These are phyloP conservation scores for Litsea cubeba DNA, from an alignment of 164 flowering plant species.

Conservation along the genomic window DNA sequence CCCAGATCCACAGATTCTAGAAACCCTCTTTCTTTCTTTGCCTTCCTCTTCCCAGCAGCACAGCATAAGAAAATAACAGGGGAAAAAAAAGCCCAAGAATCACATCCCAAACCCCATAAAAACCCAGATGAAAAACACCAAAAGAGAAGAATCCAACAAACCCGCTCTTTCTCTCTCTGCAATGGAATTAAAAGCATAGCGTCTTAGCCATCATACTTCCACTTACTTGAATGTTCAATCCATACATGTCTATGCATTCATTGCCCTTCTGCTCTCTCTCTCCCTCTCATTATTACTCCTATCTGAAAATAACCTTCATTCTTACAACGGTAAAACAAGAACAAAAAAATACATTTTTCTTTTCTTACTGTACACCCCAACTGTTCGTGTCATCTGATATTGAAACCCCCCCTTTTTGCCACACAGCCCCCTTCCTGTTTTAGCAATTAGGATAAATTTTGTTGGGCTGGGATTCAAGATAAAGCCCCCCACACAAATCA, in stretches of 20 bases:
- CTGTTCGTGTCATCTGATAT: too few species aligned
- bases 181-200: slow-evolving; percentile 20
- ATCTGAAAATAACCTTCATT: not conserved
- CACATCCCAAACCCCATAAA: slow-evolving; percentile 1
- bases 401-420: too few species aligned
- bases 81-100: slow-evolving; percentile 1
- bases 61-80: not conserved
- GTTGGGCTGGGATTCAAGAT: too few species aligned
- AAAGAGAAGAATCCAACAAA: slow-evolving; percentile 10
- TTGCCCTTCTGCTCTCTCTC: slow-evolving; percentile 16
- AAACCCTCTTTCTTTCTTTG: not conserved
- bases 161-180: slow-evolving; percentile 2
- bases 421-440: too few species aligned
- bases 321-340: too few species aligned
- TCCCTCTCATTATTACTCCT: not conserved
- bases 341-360: too few species aligned
- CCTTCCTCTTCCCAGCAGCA: not conserved
- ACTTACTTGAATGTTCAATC: slow-evolving; percentile 24
- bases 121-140: slow-evolving; percentile 7
- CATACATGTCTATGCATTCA: slow-evolving; percentile 39
- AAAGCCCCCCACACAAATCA: too few species aligned
- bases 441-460: too few species aligned
- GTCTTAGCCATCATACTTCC: slow-evolving; percentile 17
- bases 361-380: too few species aligned
- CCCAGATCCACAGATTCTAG: not conserved